Conservation (phyloP, 2,329 filamentous ascomycete genomes). For the Apiospora hydei region DNA sequence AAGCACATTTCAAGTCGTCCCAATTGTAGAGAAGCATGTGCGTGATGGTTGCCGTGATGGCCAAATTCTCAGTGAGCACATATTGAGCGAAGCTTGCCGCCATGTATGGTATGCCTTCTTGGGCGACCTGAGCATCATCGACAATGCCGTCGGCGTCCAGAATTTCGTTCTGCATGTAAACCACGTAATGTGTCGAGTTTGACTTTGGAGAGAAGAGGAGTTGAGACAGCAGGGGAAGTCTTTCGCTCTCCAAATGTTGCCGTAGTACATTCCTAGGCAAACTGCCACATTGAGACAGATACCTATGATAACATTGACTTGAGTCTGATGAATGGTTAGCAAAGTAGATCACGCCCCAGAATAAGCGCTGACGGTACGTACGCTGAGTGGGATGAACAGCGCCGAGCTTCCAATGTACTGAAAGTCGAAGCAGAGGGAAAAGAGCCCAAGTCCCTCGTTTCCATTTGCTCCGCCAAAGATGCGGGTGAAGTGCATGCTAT, state of each 20-base stretch:
- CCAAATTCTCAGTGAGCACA: slow-evolving; percentile 53
- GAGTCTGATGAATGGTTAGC: neutral
- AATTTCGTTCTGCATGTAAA: slow-evolving; percentile 53
- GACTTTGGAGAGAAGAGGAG: slow-evolving; percentile 9
- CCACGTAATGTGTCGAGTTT: slow-evolving; percentile 21
- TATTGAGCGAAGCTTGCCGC: slow-evolving; percentile 48
- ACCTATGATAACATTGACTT: slow-evolving; percentile 10
- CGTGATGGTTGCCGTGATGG: slow-evolving; percentile 53
- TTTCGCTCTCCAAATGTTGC: slow-evolving; percentile 49
- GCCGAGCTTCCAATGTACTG: slow-evolving; percentile 47
- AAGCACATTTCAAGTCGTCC: slow-evolving; percentile 47
- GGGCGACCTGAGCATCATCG: slow-evolving; percentile 42
- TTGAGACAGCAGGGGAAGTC: slow-evolving; percentile 49
- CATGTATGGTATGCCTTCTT: slow-evolving; percentile 50
- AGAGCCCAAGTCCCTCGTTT: slow-evolving; percentile 53
- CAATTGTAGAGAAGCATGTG: slow-evolving; percentile 51
- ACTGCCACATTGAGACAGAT: slow-evolving; percentile 31
- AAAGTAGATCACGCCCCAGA: neutral
- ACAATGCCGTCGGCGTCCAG: slow-evolving; percentile 49
- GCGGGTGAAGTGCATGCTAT: slow-evolving; percentile 53
- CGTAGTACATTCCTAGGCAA: slow-evolving; percentile 50
- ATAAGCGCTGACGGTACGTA: neutral
- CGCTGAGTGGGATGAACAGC: slow-evolving; percentile 10
- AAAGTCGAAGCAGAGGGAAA: slow-evolving; percentile 53
- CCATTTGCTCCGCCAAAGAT: slow-evolving; percentile 48